Base-by-base conservation (phyloP, 2,329 filamentous ascomycete species). In the Colletotrichum sp. region DNA sequence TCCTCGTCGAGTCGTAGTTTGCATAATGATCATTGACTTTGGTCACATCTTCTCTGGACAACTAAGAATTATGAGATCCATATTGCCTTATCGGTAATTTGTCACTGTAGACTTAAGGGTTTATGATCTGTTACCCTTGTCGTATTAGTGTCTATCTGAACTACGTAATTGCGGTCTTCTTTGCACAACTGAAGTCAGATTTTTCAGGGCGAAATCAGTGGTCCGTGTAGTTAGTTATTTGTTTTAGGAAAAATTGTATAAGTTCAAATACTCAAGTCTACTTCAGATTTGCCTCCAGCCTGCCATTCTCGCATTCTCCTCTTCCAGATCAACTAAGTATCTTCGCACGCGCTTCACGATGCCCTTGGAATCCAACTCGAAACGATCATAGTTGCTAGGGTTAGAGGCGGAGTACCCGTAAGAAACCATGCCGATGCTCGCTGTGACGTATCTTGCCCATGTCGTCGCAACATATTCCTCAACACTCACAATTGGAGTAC, bases 391-490 rank as follows among this genome's bases (percentile, higher is more conserved):
- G 13, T 86, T 86, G 27, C 82, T 83, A 66, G 83, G 82, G 18
- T 86, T 84, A 0, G 86, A 86, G 51, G 88, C 78, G 11, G 84
- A 87, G 76, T 88, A 86, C 0, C 86, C 87, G 67, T 86, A 89
- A 0, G 79, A 78, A 61, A 83, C 85, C 82, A 89, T 84, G 24
- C 83, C 84, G 24, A 64, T 64, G 38, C 61, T 64, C 11, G 61
- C 61, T 75, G 87, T 86, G 0, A 84, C 86, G 72, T 87, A 89
- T 18, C 86, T 76, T 72, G 87, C 87, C 87, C 87, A 89, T 3
- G 84, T 83, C 9, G 85, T 85, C 0, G 84, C 82, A 6, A 85
- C 81, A 74, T 86, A 88, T 18, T 87, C 83, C 78, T 89, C 87
- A 8, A 89, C 85, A 9, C 87, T 85, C 3, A 88, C 82, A 9